Percentiles rank a stretch among this genome's conserved stretches.
phyloP scores from a whole-genome alignment of 352 stramenopile species.

The Globisporangium cederbergense region DNA sequence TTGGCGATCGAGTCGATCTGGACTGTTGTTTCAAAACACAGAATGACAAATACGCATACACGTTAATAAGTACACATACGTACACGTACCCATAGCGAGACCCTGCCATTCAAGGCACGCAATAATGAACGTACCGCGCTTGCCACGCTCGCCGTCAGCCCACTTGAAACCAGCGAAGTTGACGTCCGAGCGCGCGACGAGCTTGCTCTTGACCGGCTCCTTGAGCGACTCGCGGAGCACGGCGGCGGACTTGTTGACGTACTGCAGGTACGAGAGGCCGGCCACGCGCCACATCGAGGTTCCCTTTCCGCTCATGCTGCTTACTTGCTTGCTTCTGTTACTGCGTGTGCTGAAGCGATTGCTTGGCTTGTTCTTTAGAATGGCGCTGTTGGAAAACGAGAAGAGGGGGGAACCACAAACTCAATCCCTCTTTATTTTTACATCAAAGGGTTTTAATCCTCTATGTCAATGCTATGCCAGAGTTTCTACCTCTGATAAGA shows the following conservation, averaged over 20 bases:
- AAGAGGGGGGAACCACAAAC: too few species aligned
- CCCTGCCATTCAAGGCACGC: neutral
- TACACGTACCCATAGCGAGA: neutral
- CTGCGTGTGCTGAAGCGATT: neutral
- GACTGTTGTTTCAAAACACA: conserved; percentile 25
- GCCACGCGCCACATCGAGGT: conserved; percentile 86
- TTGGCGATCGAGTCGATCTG: conserved; percentile 83
- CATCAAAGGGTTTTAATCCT: too few species aligned
- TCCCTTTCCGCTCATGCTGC: conserved; percentile 69
- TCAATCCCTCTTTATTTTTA: too few species aligned
- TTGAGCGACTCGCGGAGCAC: conserved; percentile 76
- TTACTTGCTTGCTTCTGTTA: conserved; percentile 12
- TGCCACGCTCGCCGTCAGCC: conserved; percentile 74
- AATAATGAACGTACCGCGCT: conserved; percentile 41
- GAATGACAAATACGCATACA: conserved; percentile 4
- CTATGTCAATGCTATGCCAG: too few species aligned
- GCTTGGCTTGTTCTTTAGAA: conserved; percentile 12
- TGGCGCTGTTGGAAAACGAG: conserved; percentile 6
- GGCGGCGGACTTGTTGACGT: conserved; percentile 81
- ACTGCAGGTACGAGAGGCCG: conserved; percentile 86
- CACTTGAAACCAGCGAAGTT: conserved; percentile 87
- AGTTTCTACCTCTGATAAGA: too few species aligned
- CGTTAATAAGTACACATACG: neutral
- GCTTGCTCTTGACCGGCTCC: conserved; percentile 86
- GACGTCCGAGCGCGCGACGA: conserved; percentile 65